phyloP scores from a whole-genome alignment of 345 rosid species.

The Citrus unshiu region DNA sequence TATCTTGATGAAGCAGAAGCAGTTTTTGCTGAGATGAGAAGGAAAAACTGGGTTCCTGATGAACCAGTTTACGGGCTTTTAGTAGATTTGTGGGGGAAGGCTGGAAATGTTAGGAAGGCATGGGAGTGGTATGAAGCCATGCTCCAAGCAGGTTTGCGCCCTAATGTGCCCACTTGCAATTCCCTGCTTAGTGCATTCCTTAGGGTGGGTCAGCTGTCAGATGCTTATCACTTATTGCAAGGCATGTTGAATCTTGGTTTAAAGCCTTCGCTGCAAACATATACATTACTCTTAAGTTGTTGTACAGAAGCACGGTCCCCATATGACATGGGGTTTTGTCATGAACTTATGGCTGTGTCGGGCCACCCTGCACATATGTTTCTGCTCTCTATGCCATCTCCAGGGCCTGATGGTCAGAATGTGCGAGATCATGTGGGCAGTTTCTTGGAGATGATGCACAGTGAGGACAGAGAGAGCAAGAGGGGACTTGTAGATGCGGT shows the following conservation, averaged over 20 bases:
- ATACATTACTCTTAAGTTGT: conserved; percentile 82
- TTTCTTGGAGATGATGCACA: conserved; percentile 86
- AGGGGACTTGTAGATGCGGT: conserved; percentile 88
- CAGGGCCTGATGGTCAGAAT: conserved; percentile 89
- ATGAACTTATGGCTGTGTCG: conserved; percentile 72
- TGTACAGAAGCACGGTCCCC: conserved; percentile 77
- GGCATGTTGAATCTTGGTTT: conserved; percentile 72
- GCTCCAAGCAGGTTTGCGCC: conserved; percentile 72
- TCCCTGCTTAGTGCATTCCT: conserved; percentile 90
- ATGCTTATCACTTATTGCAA: conserved; percentile 71
- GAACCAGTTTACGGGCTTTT: conserved; percentile 92
- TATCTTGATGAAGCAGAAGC: conserved; percentile 85
- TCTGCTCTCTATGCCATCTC: conserved; percentile 67
- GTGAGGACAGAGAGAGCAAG: conserved; percentile 98
- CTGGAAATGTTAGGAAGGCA: conserved; percentile 79
- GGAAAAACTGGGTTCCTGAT: conserved; percentile 82
- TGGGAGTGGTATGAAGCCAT: conserved; percentile 83
- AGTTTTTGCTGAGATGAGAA: conserved; percentile 71
- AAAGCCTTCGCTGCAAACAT: conserved; percentile 75
- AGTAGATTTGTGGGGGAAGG: conserved; percentile 93
- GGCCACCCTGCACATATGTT: conserved; percentile 88
- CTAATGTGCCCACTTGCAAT: conserved; percentile 96
- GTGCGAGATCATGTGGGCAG: conserved; percentile 66
- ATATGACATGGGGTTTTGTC: conserved; percentile 64
- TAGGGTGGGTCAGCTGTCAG: conserved; percentile 56